Evolutionary conservation across 2,329 filamentous ascomycete species (phyloP).

Genomic region (Xylaria sp.): DNA sequence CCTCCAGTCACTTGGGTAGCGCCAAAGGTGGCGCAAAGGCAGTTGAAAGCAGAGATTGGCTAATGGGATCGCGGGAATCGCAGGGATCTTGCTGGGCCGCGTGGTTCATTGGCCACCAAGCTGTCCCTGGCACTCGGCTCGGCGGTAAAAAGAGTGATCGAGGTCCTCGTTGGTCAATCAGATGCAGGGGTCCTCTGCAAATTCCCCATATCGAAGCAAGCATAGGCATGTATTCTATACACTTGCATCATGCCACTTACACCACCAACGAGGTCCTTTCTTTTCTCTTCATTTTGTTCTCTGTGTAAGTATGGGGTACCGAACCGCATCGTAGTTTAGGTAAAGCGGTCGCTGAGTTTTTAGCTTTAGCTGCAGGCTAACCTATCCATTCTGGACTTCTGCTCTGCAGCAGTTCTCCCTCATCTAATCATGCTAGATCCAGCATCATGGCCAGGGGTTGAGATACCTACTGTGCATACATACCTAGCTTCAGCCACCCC

Average conservation of each 20-base stretch:
- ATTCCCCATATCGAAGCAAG: conserved; percentile 8
- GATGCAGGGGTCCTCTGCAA: conserved; percentile 40
- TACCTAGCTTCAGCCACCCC: neutral
- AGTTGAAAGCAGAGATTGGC: conserved; percentile 47
- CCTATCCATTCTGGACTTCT: conserved; percentile 1
- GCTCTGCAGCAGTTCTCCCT: conserved; percentile 26
- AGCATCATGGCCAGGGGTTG: conserved; percentile 26
- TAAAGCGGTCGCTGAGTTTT: neutral
- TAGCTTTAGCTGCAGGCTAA: conserved; percentile 16
- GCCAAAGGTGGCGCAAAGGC: conserved; percentile 52
- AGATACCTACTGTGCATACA: neutral
- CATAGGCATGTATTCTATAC: conserved; percentile 14
- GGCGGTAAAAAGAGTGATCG: conserved; percentile 50
- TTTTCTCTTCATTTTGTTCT: neutral
- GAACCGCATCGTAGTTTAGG: neutral
- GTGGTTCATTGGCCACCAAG: conserved; percentile 47
- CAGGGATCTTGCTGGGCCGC: conserved; percentile 34
- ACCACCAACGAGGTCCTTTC: neutral
- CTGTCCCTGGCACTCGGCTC: conserved; percentile 46
- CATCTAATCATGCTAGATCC: conserved; percentile 20
- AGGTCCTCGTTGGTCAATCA: conserved; percentile 44
- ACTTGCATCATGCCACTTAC: conserved; percentile 13
- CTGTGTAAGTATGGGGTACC: conserved; percentile 11
- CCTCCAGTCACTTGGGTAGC: conserved; percentile 49
- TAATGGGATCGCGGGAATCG: conserved; percentile 14